Evolutionary conservation across 2,329 filamentous ascomycete genomes (phyloP), one percentile per base, ranked within the genome.

Genomic region (Metarhizium anisopliae): DNA sequence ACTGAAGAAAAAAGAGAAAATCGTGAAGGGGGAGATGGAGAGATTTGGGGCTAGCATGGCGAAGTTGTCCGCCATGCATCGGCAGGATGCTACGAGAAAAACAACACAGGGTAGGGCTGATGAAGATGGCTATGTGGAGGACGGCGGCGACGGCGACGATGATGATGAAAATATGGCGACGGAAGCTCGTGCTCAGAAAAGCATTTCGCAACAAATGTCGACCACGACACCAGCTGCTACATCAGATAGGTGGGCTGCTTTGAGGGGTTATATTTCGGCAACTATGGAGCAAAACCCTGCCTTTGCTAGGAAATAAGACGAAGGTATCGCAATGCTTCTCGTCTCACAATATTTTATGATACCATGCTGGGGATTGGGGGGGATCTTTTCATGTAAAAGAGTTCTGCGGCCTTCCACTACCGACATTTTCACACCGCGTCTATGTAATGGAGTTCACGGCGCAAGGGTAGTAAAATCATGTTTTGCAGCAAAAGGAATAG

Each of bases 211-310:
- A 36, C 4, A 40, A 29, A 25, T n/a, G 16, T 51, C 30, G 25
- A 42, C 60, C 10, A 55, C 56, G 16, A 56, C 59, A 38, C 58
- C 62, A 5, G 63, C 70, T 7, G 68, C 72, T 11, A 83, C 79
- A 16, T 73, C 80, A 10, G 83, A 78, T 64, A 77, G 88, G 55
- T 96, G 90, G 87, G 87, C 87, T 35, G 90, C 90, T 16, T 69
- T 97, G 70, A 83, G 92, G 63, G 84, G 78, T 10, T 95, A 93
- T 67, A 95, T 96, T 53, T 86, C 89, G 2, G 80, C 85, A 47
- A 96, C 90, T 1, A 90, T 96, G 85, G 90, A 96, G 73, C 87
- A 90, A 70, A 93, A 93, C 63, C 83, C 87, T 14, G 89, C 87
- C 3, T 95, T 95, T 63, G 56, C 58, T 20, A 61, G 56, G 20